phyloP scores from a whole-genome alignment of 345 rosid genomes.

The Eucalyptus sp. region DNA sequence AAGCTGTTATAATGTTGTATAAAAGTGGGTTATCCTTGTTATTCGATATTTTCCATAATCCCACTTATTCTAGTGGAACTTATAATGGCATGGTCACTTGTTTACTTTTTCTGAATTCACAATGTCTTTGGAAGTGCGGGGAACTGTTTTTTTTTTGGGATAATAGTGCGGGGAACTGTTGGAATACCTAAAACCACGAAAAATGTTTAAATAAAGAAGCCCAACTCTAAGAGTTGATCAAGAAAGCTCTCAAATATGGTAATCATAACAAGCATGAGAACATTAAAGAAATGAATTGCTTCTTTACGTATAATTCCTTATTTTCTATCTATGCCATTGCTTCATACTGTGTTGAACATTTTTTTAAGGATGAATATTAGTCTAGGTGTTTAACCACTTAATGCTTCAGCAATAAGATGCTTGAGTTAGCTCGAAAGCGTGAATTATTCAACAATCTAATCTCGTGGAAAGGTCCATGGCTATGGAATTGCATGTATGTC shows the following conservation, averaged over 20 bases:
- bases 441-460: background rate
- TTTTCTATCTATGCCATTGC: background rate
- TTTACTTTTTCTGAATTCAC: background rate
- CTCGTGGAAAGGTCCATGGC: background rate
- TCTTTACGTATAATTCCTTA: background rate
- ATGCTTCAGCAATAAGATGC: background rate
- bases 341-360: background rate
- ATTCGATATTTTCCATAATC: background rate
- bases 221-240: background rate
- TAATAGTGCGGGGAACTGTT: background rate
- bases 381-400: background rate
- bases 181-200: background rate
- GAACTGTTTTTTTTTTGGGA: background rate
- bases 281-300: background rate
- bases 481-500: background rate
- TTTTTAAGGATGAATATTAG: background rate
- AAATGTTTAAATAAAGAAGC: background rate
- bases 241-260: background rate
- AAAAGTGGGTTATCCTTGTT: background rate
- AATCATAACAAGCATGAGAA: background rate
- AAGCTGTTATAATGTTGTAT: background rate
- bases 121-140: background rate
- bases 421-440: background rate
- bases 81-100: background rate
- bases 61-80: background rate